Percentiles rank a stretch among this genome's conserved stretches.
These are phyloP conservation scores for Aquilaria agallochum DNA, from an alignment of 441 rosid species.

Conservation along the genomic window DNA sequence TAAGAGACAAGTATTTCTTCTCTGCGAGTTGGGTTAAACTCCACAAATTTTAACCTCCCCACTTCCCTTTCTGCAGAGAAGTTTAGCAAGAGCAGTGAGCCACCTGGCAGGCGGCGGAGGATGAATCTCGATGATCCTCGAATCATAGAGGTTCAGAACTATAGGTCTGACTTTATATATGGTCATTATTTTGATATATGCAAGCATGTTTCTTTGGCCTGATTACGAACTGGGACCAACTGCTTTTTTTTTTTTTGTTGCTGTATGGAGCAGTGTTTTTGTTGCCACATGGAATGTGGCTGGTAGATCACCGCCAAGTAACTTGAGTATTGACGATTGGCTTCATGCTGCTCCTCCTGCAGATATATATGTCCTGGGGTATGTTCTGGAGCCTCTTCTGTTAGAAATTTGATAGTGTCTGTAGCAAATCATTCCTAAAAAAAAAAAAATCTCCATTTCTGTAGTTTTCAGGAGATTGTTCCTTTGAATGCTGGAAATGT, in stretches of 20 bases:
- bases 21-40: not conserved
- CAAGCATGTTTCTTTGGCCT: not conserved
- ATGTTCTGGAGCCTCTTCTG: conserved; percentile 14
- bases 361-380: conserved; percentile 97
- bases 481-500: conserved; percentile 97
- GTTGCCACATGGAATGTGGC: conserved; percentile 96
- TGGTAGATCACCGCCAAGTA: conserved; percentile 84
- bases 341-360: conserved; percentile 92
- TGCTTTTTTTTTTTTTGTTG: conserved; percentile 4
- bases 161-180: conserved; percentile 42
- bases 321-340: conserved; percentile 90
- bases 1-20: not conserved
- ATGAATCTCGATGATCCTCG: conserved; percentile 89
- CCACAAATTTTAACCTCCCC: not conserved
- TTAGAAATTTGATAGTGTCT: not conserved
- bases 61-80: conserved; percentile 44
- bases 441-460: not conserved
- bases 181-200: not conserved
- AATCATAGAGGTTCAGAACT: conserved; percentile 88
- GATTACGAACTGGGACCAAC: conserved; percentile 13
- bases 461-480: conserved; percentile 95
- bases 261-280: conserved; percentile 61
- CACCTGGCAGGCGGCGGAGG: conserved; percentile 56
- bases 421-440: not conserved
- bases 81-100: conserved; percentile 67